phyloP scores from a whole-genome alignment of 306 rosid genomes.

The Prunus campanulata region DNA sequence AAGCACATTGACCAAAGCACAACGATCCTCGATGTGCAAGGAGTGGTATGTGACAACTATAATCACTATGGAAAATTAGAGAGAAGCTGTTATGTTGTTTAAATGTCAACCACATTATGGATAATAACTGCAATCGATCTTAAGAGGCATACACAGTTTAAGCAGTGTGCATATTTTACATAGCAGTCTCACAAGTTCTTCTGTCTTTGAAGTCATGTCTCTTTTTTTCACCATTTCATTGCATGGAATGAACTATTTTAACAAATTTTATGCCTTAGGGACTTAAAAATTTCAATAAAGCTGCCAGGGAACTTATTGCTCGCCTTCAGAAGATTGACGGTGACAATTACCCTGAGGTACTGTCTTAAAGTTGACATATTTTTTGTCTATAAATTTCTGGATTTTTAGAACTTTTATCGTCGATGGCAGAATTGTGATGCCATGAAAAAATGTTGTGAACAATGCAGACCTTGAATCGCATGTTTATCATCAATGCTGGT shows the following conservation, averaged over 20 bases:
- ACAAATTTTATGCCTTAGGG: constrained; percentile 46
- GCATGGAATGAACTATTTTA: background rate
- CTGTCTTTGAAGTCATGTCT: background rate
- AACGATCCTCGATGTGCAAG: constrained; percentile 89
- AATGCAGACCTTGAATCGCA: constrained; percentile 88
- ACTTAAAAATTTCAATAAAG: constrained; percentile 71
- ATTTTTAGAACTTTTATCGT: background rate
- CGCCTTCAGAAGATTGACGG: constrained; percentile 82
- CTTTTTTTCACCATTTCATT: background rate
- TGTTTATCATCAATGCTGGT: constrained; percentile 99
- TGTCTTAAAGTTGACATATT: background rate
- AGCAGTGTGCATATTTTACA: background rate
- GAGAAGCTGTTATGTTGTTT: background rate
- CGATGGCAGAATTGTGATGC: constrained; percentile 27
- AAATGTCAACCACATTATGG: background rate
- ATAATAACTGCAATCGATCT: background rate
- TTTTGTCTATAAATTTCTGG: constrained; percentile 1
- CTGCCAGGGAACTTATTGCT: constrained; percentile 74
- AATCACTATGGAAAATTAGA: background rate
- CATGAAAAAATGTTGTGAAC: constrained; percentile 31
- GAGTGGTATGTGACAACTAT: constrained; percentile 70
- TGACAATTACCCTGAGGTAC: constrained; percentile 91
- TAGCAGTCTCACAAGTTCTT: background rate
- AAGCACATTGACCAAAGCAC: constrained; percentile 94
- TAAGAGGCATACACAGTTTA: background rate